Evolutionary conservation across 192 early-diverging fungal genomes (phyloP).

Genomic region (Glomus cerebriforme): DNA sequence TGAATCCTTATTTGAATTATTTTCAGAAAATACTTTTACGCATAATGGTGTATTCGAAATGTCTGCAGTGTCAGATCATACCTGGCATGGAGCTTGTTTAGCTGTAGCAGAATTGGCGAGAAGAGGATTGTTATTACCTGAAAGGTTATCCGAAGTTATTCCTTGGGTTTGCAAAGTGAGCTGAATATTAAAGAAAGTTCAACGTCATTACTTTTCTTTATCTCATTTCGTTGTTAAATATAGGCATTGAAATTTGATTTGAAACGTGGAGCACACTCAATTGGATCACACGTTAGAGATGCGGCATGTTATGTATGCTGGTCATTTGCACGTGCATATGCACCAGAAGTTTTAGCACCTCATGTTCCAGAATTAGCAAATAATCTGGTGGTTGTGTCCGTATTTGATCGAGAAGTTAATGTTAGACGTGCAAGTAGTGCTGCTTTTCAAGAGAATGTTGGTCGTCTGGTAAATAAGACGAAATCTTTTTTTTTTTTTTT

Average conservation of each 20-base stretch:
- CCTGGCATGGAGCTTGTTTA: slow-evolving; percentile 94
- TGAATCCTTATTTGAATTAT: slow-evolving; percentile 71
- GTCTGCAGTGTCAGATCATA: slow-evolving; percentile 81
- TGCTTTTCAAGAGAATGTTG: slow-evolving; percentile 98
- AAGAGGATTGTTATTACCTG: slow-evolving; percentile 78
- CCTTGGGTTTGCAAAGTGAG: slow-evolving; percentile 75
- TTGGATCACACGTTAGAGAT: slow-evolving; percentile 94
- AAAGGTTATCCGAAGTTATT: slow-evolving; percentile 66
- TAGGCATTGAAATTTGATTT: slow-evolving; percentile 87
- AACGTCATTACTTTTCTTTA: neutral
- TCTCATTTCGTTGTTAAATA: neutral
- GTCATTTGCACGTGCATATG: slow-evolving; percentile 94
- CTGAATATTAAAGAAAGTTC: neutral
- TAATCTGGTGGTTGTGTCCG: slow-evolving; percentile 74
- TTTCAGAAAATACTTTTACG: slow-evolving; percentile 76
- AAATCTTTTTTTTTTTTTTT: neutral
- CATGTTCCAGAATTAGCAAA: slow-evolving; percentile 70
- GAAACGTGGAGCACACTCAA: slow-evolving; percentile 83
- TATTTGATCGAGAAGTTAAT: slow-evolving; percentile 93
- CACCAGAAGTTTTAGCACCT: slow-evolving; percentile 64
- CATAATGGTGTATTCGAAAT: slow-evolving; percentile 55
- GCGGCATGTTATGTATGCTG: slow-evolving; percentile 97
- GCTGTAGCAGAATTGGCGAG: slow-evolving; percentile 91
- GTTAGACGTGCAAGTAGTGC: slow-evolving; percentile 92
- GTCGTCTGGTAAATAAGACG: slow-evolving; percentile 64